A percentile compares a stretch with the other conserved stretches of the same genome.
Conservation (phyloP, 2,329 filamentous ascomycete species). For the Cladobotryum protrusum region DNA sequence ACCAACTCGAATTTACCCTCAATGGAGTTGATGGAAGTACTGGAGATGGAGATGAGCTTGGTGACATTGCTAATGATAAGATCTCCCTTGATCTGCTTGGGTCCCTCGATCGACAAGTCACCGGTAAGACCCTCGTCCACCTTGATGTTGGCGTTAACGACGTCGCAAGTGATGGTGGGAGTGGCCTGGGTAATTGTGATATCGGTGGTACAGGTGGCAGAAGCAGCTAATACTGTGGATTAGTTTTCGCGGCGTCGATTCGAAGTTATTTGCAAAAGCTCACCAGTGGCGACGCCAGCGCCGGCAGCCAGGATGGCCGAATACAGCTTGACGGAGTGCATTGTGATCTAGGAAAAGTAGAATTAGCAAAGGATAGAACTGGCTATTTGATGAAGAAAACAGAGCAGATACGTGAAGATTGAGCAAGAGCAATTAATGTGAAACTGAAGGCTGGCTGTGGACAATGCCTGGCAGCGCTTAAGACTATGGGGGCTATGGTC, state of each 20-base stretch:
- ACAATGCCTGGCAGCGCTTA: neutral
- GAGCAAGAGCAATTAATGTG: neutral
- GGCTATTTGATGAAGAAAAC: neutral
- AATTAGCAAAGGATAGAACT: slow-evolving; percentile 1
- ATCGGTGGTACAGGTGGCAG: slow-evolving; percentile 39
- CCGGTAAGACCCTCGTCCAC: slow-evolving; percentile 52
- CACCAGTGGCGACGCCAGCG: slow-evolving; percentile 38
- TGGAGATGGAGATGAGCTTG: slow-evolving; percentile 55
- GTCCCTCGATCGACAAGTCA: slow-evolving; percentile 55
- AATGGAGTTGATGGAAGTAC: slow-evolving; percentile 57
- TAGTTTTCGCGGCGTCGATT: neutral
- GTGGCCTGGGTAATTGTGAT: slow-evolving; percentile 61
- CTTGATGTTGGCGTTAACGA: slow-evolving; percentile 61
- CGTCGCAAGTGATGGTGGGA: slow-evolving; percentile 58
- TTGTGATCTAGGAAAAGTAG: slow-evolving; percentile 30
- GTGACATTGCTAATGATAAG: slow-evolving; percentile 56
- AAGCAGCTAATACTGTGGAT: slow-evolving; percentile 19
- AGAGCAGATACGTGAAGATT: neutral
- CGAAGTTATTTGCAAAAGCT: slow-evolving; percentile 13
- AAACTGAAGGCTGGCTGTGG: neutral
- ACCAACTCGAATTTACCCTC: slow-evolving; percentile 63
- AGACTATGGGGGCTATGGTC: slow-evolving; percentile 17
- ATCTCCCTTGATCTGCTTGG: slow-evolving; percentile 50
- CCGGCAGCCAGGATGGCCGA: slow-evolving; percentile 40
- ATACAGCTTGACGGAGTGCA: slow-evolving; percentile 41